These are phyloP conservation scores for Orychophragmus violaceus DNA, from an alignment of 345 rosid species.

Conservation along the genomic window DNA sequence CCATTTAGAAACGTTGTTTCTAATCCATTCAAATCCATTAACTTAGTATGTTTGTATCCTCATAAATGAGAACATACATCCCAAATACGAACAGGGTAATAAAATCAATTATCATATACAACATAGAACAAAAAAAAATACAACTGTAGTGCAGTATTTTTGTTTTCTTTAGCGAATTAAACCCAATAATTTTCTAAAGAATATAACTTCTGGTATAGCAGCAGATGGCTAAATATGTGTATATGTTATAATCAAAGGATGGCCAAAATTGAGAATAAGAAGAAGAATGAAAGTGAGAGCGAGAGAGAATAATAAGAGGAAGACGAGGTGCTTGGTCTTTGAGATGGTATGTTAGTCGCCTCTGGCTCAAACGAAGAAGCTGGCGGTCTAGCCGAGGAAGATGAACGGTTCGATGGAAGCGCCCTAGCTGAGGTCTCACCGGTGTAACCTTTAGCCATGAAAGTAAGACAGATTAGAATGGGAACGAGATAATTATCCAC, in stretches of 20 bases:
- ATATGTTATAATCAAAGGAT: neutral
- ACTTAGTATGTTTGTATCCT: neutral
- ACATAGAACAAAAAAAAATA: neutral
- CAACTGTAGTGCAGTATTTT: neutral
- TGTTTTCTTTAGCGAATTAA: neutral
- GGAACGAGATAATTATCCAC: neutral
- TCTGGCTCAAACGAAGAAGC: constrained; percentile 53
- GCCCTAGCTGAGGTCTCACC: constrained; percentile 28
- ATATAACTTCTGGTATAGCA: constrained; percentile 7
- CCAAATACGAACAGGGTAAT: neutral
- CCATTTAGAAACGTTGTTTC: too few species aligned
- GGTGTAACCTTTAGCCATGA: constrained; percentile 21
- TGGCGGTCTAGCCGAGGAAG: constrained; percentile 41
- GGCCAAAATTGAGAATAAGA: constrained; percentile 22
- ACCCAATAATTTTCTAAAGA: constrained; percentile 18
- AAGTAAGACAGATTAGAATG: neutral
- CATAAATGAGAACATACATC: neutral
- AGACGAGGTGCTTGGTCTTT: constrained; percentile 24
- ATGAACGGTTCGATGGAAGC: constrained; percentile 36
- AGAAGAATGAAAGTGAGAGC: constrained; percentile 10
- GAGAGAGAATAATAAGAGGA: constrained; percentile 17
- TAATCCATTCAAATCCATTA: neutral
- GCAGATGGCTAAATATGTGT: neutral
- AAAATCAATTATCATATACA: constrained; percentile 4
- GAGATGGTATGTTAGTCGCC: constrained; percentile 46